phyloP scores from a whole-genome alignment of 2,329 filamentous ascomycete genomes.

The Myotisia sp. region DNA sequence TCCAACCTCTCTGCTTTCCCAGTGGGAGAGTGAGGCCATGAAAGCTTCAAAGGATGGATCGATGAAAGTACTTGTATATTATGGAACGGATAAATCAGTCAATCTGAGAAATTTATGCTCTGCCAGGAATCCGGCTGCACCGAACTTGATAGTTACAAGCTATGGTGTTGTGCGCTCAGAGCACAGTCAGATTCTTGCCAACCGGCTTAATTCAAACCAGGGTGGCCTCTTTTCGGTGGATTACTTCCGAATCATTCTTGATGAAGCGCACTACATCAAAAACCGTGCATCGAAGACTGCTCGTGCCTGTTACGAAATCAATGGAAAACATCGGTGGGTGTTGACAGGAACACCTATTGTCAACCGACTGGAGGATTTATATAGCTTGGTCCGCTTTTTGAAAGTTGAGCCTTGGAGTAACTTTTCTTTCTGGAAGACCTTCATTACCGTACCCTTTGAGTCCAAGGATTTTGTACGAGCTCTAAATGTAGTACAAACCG shows the following conservation, averaged over 20 bases:
- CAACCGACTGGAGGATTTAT: conserved; percentile 86
- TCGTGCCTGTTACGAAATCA: conserved; percentile 82
- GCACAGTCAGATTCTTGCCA: conserved; percentile 53
- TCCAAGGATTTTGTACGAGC: conserved; percentile 88
- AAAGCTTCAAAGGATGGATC: conserved; percentile 77
- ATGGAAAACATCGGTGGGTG: conserved; percentile 76
- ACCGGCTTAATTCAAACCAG: conserved; percentile 45
- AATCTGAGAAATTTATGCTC: conserved; percentile 71
- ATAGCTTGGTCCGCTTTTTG: conserved; percentile 81
- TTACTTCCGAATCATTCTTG: conserved; percentile 89
- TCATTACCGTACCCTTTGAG: conserved; percentile 95
- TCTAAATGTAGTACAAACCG: conserved; percentile 90
- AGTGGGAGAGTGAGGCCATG: conserved; percentile 91
- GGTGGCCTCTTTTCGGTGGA: conserved; percentile 77
- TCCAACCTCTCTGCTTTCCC: conserved; percentile 87
- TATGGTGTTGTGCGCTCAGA: conserved; percentile 88
- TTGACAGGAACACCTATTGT: conserved; percentile 94
- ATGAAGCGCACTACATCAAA: conserved; percentile 92
- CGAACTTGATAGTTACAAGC: conserved; percentile 85
- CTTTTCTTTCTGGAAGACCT: conserved; percentile 98
- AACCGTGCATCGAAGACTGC: conserved; percentile 81
- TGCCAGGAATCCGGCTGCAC: conserved; percentile 54
- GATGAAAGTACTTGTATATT: conserved; percentile 77
- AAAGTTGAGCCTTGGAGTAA: conserved; percentile 96
- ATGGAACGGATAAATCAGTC: conserved; percentile 67